Evolutionary conservation across 208 protist species (phyloP), one percentile per base, ranked within the genome.

Genomic region (Leishmania tropica): DNA sequence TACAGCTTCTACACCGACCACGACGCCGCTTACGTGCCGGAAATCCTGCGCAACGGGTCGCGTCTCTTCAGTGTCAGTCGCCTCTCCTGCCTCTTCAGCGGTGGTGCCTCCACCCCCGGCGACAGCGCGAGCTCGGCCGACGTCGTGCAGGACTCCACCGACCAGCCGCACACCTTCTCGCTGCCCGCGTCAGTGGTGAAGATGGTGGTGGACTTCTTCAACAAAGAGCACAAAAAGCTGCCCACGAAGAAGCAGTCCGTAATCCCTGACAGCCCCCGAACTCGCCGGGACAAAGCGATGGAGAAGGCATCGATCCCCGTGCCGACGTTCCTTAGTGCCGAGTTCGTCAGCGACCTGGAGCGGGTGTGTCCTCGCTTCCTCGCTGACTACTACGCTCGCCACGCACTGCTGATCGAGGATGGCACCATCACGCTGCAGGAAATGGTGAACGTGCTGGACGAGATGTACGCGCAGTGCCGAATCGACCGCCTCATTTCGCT

Each of bases 391-490:
- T 96, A 93, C 86, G 7, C 87, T 64, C 85, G 87, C 64, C 85
- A 93, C 79, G 81, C 89, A 35, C 85, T 96, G 64, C 89, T 91
- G n/a, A 94, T 95, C 70, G 90, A 91, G 21, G 91, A 92, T 45
- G 84, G 87, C 78, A 94, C 89, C 75, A 94, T 96, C 78, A 96
- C 93, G 31, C 80, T 95, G 53, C 93, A 96, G 87, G 93, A 96
- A 85, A 91, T 95, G 78, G 90, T 96, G 47, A 96, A 96, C 85
- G 87, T 93, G 72, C 74, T 96, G 48, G 92, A 96, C 75, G 93
- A 96, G 89, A 88, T 88, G 85, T 96, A 96, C 84, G 78, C 90
- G 31, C 83, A 91, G 81, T 81, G 85, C 40, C 82, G 86, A 37
- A 83, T 94, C 21, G 91, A 95, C 75, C 91, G 81, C 37, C 15